Conservation (phyloP, 208 protist species). For the Wallacemonas sp. region DNA sequence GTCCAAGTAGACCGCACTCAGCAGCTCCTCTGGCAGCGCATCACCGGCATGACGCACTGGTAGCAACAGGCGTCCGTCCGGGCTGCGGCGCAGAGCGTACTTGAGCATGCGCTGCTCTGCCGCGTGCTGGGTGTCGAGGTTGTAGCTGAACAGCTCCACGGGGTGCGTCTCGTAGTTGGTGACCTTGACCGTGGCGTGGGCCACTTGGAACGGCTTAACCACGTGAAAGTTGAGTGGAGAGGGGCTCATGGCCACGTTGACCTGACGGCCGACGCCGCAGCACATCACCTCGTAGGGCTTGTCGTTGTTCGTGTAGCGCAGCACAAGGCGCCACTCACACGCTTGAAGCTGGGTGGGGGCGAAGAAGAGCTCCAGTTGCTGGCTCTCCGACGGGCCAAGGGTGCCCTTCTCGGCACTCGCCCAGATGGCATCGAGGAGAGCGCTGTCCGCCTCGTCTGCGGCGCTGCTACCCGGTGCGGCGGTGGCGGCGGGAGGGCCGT, state of each 20-base stretch:
- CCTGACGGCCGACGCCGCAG: conserved; percentile 23
- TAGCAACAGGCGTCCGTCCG: conserved; percentile 54
- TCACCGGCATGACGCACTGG: conserved; percentile 61
- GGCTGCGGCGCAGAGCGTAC: conserved; percentile 21
- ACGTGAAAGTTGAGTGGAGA: conserved; percentile 60
- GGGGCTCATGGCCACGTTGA: conserved; percentile 48
- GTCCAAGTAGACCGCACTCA: conserved; percentile 59
- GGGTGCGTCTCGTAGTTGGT: conserved; percentile 82
- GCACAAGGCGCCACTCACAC: conserved; percentile 8
- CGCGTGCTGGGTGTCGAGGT: conserved; percentile 72
- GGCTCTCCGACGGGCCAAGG: conserved; percentile 56
- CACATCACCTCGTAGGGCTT: conserved; percentile 52
- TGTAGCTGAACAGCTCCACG: conserved; percentile 88
- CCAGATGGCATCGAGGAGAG: conserved; percentile 54
- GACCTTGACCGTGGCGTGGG: conserved; percentile 61
- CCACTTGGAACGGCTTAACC: conserved; percentile 67
- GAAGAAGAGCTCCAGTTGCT: conserved; percentile 73
- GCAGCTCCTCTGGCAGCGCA: conserved; percentile 55
- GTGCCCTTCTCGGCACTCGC: conserved; percentile 57
- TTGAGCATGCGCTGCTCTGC: conserved; percentile 71
- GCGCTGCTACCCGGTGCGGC: not conserved
- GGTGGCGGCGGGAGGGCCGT: not conserved
- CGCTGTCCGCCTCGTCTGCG: not conserved
- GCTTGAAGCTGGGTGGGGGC: conserved; percentile 21
- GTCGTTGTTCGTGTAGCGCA: conserved; percentile 62